Evolutionary conservation across 192 early-diverging fungal genomes (phyloP), one percentile per base, ranked within the genome.

Genomic region (Coemansia sp.): DNA sequence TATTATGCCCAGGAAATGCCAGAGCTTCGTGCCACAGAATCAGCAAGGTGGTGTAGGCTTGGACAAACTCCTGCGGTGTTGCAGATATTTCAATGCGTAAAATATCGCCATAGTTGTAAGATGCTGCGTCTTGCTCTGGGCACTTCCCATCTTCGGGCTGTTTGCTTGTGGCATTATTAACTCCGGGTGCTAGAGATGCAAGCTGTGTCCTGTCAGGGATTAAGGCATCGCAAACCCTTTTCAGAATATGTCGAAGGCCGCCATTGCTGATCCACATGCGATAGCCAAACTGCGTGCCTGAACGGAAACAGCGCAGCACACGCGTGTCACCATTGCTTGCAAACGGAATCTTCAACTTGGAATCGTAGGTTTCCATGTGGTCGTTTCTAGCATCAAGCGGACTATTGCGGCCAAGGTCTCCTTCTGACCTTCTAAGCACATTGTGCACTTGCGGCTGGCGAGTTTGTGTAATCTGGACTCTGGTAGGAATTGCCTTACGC

Each of bases 261-360:
- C 79, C 79, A 15, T 70, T 70, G 16, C 66, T 67, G 39, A 81
- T 59, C 79, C 79, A 81, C 28, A 65, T 61, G 51, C 40, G 59
- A 61, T 57, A 76, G 10, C 26, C 33, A 55, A 81, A 81, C 48
- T 71, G 70, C 30, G 64, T 53, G 1, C 79, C 79, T 1, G 79
- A 81, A 10, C 30, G 33, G 16, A 81, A 29, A n/a, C 57, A 43
- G 20, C 30, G 37, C 3, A 64, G 31, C 25, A 25, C 51, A 34
- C 29, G 29, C 7, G 7, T n/a, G 9, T 31, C n/a, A 34, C 30
- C 30, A 15, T 15, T 31, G 18, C 13, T n/a, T n/a, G 7, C 30
- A 57, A 57, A 57, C 31, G 55, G 31, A 57, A 20, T 16, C 16
- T 31, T 57, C 18, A 18, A 7, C 8, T 5, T n/a, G 8, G 13